phyloP scores from a whole-genome alignment of 179 eudicot species.

The Vitellaria paradoxa region DNA sequence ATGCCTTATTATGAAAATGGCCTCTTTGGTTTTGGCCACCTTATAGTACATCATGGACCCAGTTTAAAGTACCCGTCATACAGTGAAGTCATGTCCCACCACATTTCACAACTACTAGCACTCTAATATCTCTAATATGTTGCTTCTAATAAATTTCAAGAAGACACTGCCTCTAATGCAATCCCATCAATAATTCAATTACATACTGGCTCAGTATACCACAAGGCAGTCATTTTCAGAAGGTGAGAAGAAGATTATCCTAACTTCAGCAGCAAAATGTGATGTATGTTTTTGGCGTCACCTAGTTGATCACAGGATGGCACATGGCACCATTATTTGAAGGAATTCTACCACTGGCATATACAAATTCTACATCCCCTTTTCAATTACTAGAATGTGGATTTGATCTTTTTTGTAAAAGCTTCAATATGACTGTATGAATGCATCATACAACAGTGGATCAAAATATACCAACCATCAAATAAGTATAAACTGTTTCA shows the following conservation, averaged over 20 bases:
- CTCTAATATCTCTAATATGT: background rate
- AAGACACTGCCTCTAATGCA: conserved; percentile 3
- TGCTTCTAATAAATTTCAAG: background rate
- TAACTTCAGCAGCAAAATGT: conserved; percentile 8
- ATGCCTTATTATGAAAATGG: background rate
- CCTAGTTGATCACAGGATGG: background rate
- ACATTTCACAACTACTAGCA: background rate
- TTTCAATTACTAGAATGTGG: background rate
- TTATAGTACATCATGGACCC: background rate
- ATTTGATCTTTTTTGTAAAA: too few species aligned
- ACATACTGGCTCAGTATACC: background rate
- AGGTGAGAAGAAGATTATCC: background rate
- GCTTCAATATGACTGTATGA: too few species aligned
- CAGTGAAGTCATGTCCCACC: conserved; percentile 10
- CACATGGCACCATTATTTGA: background rate
- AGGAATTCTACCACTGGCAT: background rate
- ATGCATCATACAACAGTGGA: too few species aligned
- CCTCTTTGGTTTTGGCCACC: background rate
- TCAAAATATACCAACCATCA: too few species aligned
- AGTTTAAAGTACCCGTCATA: background rate
- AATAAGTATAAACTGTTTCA: too few species aligned
- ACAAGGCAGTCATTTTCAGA: background rate
- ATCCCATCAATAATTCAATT: background rate
- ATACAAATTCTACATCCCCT: background rate
- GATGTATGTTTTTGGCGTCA: background rate